A percentile compares a stretch with the other conserved stretches of the same genome.
Evolutionary conservation across 2,329 filamentous ascomycete genomes (phyloP).

Genomic region (Aquanectria penicillioides): DNA sequence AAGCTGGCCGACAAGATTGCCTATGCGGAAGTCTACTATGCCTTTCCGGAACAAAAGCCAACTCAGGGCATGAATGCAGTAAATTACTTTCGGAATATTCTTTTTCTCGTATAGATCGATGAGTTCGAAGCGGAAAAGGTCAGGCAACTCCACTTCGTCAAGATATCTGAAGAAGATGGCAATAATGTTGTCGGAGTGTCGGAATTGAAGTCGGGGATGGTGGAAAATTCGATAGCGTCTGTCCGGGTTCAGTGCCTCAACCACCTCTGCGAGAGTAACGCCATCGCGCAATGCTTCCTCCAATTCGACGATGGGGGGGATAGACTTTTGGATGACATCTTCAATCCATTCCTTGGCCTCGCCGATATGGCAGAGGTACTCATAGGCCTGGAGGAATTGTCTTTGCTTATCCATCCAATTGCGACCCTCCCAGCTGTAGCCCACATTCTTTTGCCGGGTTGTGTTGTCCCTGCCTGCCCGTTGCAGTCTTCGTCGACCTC

Average conservation of each 20-base stretch:
- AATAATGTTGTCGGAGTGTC: constrained; percentile 98
- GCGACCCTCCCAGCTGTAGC: constrained; percentile 79
- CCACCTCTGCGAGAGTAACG: constrained; percentile 92
- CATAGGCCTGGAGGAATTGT: constrained; percentile 95
- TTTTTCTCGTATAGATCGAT: constrained; percentile 99
- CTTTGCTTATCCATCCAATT: constrained; percentile 99
- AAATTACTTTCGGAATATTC: constrained; percentile 98
- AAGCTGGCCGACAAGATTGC: constrained; percentile 93
- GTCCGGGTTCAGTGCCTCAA: constrained; percentile 85
- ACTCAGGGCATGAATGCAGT: constrained; percentile 96
- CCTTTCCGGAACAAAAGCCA: constrained; percentile 97
- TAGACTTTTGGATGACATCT: constrained; percentile 82
- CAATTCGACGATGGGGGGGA: constrained; percentile 91
- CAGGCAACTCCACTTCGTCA: constrained; percentile 89
- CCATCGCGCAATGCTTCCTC: constrained; percentile 94
- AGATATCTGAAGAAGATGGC: constrained; percentile 95
- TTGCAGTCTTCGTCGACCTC: constrained; percentile 85
- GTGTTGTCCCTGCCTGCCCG: constrained; percentile 67
- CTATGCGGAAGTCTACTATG: constrained; percentile 94
- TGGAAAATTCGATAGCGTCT: constrained; percentile 84
- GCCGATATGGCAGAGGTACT: constrained; percentile 98
- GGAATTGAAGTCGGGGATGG: constrained; percentile 85
- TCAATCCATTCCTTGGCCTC: constrained; percentile 99
- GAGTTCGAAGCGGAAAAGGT: constrained; percentile 95
- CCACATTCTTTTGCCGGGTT: constrained; percentile 58